Evolutionary conservation across 768 basidiomycete genomes (phyloP), one percentile per base, ranked within the genome.

Genomic region (Auriscalpium vulgare): DNA sequence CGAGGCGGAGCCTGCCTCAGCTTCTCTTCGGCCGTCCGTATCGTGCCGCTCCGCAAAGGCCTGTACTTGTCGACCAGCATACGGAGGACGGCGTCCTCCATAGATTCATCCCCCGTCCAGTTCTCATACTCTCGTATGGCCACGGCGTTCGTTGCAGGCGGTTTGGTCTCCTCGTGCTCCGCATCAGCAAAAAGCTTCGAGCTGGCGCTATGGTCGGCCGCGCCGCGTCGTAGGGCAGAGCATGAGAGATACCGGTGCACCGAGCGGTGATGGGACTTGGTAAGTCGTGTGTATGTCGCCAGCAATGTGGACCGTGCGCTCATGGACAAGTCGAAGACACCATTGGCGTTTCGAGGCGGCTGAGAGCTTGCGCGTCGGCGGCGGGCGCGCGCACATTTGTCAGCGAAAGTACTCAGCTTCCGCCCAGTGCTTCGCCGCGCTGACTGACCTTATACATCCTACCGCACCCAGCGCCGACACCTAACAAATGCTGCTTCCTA

Each of bases 41-140:
- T 77, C 10, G 71, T 66, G 9, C 81, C 83, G 9, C 74, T 78
- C n/a, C 88, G 77, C 37, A 91, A 69, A 1, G 91, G 89, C 68
- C 88, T 91, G 73, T 92, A 85, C 66, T 89, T 87, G 73, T 93
- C 91, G 37, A 91, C 77, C 6, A 93, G 77, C 88, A 95, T 93
- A 19, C 90, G 79, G 16, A 91, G 73, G 1, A 93, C 84, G 0
- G 83, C 78, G 69, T 88, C 84, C 53, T 82, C 72, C 1, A 81
- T 74, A 8, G 77, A 74, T 68, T 92, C 91, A 10, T 92, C 87
- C 0, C 88, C 88, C 1, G 79, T 80, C 91, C 88, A 91, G 65
- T 90, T 85, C 55, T 79, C 74, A 37, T 85, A 72, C 61, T 79
- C 74, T 10, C 69, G 72, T 60, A 78, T 74, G 50, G 74, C 61